These are phyloP conservation scores for Solanum lycopersicoides DNA, from an alignment of 257 asterid genomes.

Conservation along the genomic window DNA sequence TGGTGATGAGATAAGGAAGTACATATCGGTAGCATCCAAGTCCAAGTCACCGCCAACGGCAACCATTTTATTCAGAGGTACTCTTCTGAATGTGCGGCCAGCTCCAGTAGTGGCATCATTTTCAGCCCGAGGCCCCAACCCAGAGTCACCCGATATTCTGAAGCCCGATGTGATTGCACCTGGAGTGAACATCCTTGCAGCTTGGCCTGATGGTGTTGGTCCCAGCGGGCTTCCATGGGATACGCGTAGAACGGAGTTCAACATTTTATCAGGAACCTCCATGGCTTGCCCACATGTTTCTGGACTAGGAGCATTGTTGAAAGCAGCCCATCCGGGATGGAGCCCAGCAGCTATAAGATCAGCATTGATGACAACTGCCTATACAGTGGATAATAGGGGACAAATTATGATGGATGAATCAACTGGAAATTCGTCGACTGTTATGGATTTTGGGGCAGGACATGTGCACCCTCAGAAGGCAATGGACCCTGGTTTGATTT, in stretches of 20 bases:
- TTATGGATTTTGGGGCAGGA: conserved; percentile 84
- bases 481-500: conserved; percentile 79
- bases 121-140: conserved; percentile 85
- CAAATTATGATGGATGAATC: conserved; percentile 64
- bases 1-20: conserved; percentile 61
- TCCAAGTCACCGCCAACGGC: conserved; percentile 36
- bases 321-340: conserved; percentile 94
- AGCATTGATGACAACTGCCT: conserved; percentile 86
- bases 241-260: conserved; percentile 61
- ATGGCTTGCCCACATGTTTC: conserved; percentile 95
- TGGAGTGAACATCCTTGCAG: conserved; percentile 81
- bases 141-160: conserved; percentile 66
- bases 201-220: conserved; percentile 73
- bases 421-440: conserved; percentile 61
- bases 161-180: conserved; percentile 93
- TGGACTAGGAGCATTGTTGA: conserved; percentile 69
- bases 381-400: conserved; percentile 58
- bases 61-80: conserved; percentile 55
- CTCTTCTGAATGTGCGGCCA: conserved; percentile 55
- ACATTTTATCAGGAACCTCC: conserved; percentile 76
- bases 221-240: conserved; percentile 67
- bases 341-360: conserved; percentile 86
- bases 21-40: conserved; percentile 29
- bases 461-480: conserved; percentile 87
- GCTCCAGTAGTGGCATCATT: conserved; percentile 87